Conservation (phyloP, 2,329 filamentous ascomycete species). For the Monosporascus sp. region DNA sequence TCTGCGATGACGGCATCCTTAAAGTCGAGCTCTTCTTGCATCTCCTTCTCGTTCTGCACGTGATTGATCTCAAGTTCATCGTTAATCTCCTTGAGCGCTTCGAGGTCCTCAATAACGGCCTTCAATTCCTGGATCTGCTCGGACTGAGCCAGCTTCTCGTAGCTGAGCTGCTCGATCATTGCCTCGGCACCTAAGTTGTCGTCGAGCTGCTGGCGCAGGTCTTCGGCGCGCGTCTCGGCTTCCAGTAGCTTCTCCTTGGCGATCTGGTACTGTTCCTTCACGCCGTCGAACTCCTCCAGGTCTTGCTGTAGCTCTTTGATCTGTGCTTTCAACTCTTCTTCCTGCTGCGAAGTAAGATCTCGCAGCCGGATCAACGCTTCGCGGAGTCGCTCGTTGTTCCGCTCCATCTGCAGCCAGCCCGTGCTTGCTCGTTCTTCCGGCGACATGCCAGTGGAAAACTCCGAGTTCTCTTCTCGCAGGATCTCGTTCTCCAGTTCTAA, state of each 20-base stretch:
- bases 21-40: constrained; percentile 89
- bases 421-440: constrained; percentile 81
- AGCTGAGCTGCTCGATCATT: constrained; percentile 87
- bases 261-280: constrained; percentile 65
- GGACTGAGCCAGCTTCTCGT: constrained; percentile 77
- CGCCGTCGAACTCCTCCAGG: constrained; percentile 58
- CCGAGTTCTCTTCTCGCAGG: constrained; percentile 77
- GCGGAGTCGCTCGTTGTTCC: constrained; percentile 79
- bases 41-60: constrained; percentile 85
- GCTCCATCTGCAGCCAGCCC: constrained; percentile 88
- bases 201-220: constrained; percentile 87
- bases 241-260: constrained; percentile 69
- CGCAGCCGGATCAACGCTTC: constrained; percentile 80
- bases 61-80: constrained; percentile 94
- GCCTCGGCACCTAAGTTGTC: constrained; percentile 83
- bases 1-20: constrained; percentile 82
- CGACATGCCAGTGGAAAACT: constrained; percentile 78
- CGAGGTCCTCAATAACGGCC: constrained; percentile 77
- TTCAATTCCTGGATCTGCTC: constrained; percentile 81
- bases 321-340: constrained; percentile 71
- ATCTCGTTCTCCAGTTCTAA: constrained; percentile 84
- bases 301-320: constrained; percentile 71
- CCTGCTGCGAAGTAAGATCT: constrained; percentile 81
- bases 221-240: constrained; percentile 71
- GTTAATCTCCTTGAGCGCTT: constrained; percentile 84